phyloP scores from a whole-genome alignment of 768 basidiomycete species.

The Agaricus sinodeliciosus region DNA sequence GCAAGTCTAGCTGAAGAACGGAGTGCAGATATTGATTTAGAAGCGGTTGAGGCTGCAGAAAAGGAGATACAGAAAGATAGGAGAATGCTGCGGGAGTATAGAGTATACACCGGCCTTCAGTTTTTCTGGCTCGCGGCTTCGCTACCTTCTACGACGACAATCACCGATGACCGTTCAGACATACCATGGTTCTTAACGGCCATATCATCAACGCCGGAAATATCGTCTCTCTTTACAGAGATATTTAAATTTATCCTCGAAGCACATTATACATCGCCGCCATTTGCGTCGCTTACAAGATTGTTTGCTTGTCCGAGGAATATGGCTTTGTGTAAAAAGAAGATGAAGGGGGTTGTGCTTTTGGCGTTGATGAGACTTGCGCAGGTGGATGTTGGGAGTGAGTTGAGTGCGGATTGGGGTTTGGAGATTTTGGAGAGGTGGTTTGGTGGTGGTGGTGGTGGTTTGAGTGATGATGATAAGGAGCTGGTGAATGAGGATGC shows the following conservation, averaged over 20 bases:
- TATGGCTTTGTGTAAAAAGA: constrained; percentile 20
- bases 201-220: constrained; percentile 36
- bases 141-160: constrained; percentile 24
- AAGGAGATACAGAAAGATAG: constrained; percentile 6
- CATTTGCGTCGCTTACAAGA: constrained; percentile 37
- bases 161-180: constrained; percentile 22
- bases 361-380: constrained; percentile 25
- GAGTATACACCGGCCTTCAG: constrained; percentile 42
- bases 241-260: constrained; percentile 44
- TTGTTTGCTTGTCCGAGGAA: constrained; percentile 17
- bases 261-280: constrained; percentile 35
- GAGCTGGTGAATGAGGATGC: constrained; percentile 13
- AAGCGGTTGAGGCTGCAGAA: constrained; percentile 12
- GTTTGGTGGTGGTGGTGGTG: constrained; percentile 12
- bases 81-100: constrained; percentile 36
- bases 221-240: constrained; percentile 31
- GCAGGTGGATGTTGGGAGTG: constrained; percentile 21
- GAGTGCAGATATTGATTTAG: background rate
- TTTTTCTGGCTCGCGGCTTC: constrained; percentile 36
- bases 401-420: constrained; percentile 18
- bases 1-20: constrained; percentile 20
- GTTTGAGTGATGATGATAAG: constrained; percentile 13
- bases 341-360: constrained; percentile 25
- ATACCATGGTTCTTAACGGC: constrained; percentile 37
- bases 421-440: constrained; percentile 17